Conservation (phyloP, 2,329 filamentous ascomycete species). For the Arthrinium phaeospermum region DNA sequence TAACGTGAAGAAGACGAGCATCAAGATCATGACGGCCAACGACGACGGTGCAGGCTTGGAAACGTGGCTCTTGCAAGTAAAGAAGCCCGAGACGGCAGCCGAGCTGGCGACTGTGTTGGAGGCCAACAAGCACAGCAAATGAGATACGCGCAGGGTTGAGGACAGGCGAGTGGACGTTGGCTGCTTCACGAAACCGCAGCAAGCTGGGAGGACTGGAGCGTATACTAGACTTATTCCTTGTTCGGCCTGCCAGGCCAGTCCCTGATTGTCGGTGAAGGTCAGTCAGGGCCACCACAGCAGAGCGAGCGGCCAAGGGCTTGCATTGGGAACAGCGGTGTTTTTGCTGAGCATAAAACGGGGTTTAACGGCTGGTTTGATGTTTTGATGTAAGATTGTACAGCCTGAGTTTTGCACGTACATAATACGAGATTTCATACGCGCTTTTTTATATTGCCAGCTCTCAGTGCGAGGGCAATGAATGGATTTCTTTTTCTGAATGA, state of each 20-base stretch:
- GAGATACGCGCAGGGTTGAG: background rate
- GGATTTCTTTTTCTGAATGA: background rate
- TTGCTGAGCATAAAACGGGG: slow-evolving; percentile 15
- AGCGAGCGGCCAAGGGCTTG: background rate
- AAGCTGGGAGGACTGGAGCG: background rate
- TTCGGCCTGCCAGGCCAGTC: background rate
- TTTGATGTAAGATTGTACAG: slow-evolving; percentile 12
- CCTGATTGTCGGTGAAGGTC: background rate
- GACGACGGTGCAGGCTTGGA: slow-evolving; percentile 66
- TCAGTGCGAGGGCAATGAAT: background rate
- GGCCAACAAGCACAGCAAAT: slow-evolving; percentile 64
- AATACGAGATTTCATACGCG: slow-evolving; percentile 1
- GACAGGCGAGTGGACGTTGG: background rate
- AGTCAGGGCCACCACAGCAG: background rate
- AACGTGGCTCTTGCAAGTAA: slow-evolving; percentile 75
- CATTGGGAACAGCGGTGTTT: slow-evolving; percentile 13
- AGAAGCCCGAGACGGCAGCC: slow-evolving; percentile 57
- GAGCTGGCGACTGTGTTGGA: slow-evolving; percentile 58
- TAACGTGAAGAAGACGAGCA: slow-evolving; percentile 54
- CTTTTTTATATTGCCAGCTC: background rate
- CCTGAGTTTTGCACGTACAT: slow-evolving; percentile 7
- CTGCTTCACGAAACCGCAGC: slow-evolving; percentile 11
- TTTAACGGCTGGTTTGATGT: slow-evolving; percentile 14
- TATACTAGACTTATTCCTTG: slow-evolving; percentile 11
- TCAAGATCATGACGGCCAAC: slow-evolving; percentile 63